Conservation (phyloP, 176 grass and related monocot genomes). For the Carex parvula region DNA sequence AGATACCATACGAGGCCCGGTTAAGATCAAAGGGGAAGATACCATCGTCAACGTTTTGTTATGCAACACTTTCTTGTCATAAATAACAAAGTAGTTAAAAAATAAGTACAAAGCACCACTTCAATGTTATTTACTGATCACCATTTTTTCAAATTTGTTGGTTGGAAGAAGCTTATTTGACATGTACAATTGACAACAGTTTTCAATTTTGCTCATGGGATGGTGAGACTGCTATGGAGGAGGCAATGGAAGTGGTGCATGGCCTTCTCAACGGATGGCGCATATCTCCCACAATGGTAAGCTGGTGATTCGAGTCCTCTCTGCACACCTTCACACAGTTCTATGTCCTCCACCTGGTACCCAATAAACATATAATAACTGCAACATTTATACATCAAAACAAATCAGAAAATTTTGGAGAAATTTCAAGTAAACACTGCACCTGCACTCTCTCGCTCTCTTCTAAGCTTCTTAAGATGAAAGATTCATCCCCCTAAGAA, state of each 20-base stretch:
- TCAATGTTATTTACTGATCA: background rate
- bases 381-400: background rate
- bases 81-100: background rate
- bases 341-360: conserved; percentile 80
- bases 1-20: no score
- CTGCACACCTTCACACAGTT: conserved; percentile 85
- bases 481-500: conserved; percentile 62
- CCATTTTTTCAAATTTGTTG: background rate
- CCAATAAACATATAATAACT: conserved; percentile 7
- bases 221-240: conserved; percentile 37
- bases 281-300: conserved; percentile 64
- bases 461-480: conserved; percentile 67
- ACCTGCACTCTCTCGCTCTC: conserved; percentile 95
- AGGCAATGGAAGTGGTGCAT: conserved; percentile 96
- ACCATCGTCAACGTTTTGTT: background rate
- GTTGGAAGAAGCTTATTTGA: background rate
- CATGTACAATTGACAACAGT: background rate
- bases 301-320: conserved; percentile 65
- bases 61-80: no score
- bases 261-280: conserved; percentile 74
- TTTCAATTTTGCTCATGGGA: conserved; percentile 18
- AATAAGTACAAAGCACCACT: background rate
- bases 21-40: background rate
- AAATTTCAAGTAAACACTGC: conserved; percentile 1
- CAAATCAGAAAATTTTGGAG: background rate